Percentiles rank a stretch among this genome's conserved stretches.
Evolutionary conservation across 2,329 filamentous ascomycete genomes (phyloP).

Genomic region (Uncinocarpus reesii): DNA sequence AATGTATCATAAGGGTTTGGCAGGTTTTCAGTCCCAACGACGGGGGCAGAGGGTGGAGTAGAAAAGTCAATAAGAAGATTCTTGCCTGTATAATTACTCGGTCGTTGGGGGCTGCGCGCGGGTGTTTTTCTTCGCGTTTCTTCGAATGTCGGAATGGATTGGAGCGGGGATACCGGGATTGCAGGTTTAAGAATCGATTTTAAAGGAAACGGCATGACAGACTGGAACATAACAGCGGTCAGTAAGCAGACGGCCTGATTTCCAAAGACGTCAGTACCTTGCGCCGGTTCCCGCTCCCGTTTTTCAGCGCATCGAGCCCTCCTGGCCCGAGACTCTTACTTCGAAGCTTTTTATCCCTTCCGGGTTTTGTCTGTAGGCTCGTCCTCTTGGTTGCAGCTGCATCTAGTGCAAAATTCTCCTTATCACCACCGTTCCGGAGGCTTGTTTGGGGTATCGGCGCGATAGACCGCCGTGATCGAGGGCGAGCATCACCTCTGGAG

Average conservation of each 20-base stretch:
- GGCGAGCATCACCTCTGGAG: constrained; percentile 19
- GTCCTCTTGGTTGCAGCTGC: constrained; percentile 39
- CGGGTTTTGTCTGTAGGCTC: constrained; percentile 24
- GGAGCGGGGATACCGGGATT: constrained; percentile 54
- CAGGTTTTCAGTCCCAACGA: constrained; percentile 32
- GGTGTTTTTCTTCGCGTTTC: constrained; percentile 38
- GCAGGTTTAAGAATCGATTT: constrained; percentile 75
- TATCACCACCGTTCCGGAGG: constrained; percentile 46
- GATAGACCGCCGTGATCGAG: constrained; percentile 58
- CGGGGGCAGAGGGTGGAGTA: constrained; percentile 28
- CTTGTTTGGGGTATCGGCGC: constrained; percentile 48
- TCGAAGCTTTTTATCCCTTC: constrained; percentile 56
- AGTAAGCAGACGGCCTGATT: neutral
- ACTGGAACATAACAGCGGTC: constrained; percentile 24
- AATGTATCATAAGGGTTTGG: constrained; percentile 41
- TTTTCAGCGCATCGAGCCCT: constrained; percentile 70
- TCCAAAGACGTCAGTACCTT: constrained; percentile 48
- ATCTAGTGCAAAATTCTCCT: constrained; percentile 68
- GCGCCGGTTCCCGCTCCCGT: constrained; percentile 63
- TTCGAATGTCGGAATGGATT: constrained; percentile 53
- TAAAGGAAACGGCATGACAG: constrained; percentile 34
- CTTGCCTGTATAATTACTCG: constrained; percentile 4
- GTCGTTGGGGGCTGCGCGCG: constrained; percentile 24
- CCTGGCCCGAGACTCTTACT: constrained; percentile 96
- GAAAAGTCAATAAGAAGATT: constrained; percentile 36